Percentiles rank a stretch among this genome's conserved stretches.
These are phyloP conservation scores for Misopates orontium DNA, from an alignment of 257 asterid genomes.

Conservation along the genomic window DNA sequence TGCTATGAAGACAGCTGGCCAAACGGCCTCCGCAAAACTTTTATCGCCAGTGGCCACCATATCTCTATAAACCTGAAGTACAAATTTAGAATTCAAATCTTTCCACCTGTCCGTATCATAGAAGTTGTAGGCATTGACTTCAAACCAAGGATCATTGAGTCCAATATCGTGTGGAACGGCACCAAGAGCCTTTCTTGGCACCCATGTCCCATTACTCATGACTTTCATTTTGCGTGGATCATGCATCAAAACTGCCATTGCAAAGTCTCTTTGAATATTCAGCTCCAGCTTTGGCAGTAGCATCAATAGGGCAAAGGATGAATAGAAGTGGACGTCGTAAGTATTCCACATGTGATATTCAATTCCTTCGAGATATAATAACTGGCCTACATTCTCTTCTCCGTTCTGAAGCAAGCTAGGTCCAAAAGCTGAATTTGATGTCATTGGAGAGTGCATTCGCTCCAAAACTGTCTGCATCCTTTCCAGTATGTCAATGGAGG, in stretches of 20 bases:
- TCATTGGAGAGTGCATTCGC: constrained; percentile 48
- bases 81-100: constrained; percentile 81
- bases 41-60: constrained; percentile 71
- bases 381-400: constrained; percentile 79
- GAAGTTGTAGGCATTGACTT: constrained; percentile 64
- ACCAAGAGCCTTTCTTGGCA: constrained; percentile 68
- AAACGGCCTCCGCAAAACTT: constrained; percentile 62
- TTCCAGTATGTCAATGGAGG: constrained; percentile 56
- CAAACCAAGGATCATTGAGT: constrained; percentile 83
- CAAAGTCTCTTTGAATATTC: constrained; percentile 77
- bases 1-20: constrained; percentile 83
- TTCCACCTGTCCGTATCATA: constrained; percentile 77
- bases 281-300: constrained; percentile 77
- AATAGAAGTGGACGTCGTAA: constrained; percentile 77
- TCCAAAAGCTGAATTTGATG: constrained; percentile 68
- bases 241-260: constrained; percentile 80
- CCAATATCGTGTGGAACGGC: constrained; percentile 91
- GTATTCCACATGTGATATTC: constrained; percentile 87
- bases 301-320: constrained; percentile 66
- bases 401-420: constrained; percentile 53
- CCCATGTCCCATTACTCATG: constrained; percentile 55
- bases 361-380: constrained; percentile 78
- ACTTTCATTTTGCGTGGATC: constrained; percentile 59
- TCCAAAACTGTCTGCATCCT: constrained; percentile 56
- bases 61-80: constrained; percentile 77